These are phyloP conservation scores for Gypsophila paniculata DNA, from an alignment of 179 eudicot species.

Conservation along the genomic window DNA sequence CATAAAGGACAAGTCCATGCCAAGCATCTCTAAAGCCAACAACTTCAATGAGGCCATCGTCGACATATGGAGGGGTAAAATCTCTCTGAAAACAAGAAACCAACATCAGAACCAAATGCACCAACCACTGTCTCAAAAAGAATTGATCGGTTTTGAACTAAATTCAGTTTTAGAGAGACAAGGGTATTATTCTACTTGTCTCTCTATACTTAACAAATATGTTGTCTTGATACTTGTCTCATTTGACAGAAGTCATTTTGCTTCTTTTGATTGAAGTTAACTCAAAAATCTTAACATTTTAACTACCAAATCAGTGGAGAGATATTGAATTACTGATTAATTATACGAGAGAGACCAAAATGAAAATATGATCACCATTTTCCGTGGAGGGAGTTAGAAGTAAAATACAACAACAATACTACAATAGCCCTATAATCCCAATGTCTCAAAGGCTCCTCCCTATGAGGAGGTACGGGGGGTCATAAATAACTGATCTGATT, in stretches of 20 bases:
- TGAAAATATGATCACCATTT: neutral
- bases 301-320: neutral
- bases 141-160: neutral
- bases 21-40: slow-evolving; percentile 97
- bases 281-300: neutral
- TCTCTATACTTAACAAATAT: neutral
- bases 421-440: too few relatives aligned
- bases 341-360: too few relatives aligned
- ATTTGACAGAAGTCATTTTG: neutral
- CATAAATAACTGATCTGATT: too few relatives aligned
- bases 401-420: neutral
- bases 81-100: slow-evolving; percentile 48
- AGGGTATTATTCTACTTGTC: neutral
- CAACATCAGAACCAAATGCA: neutral
- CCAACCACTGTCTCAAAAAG: neutral
- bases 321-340: too few relatives aligned
- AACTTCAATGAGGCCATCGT: slow-evolving; percentile 84
- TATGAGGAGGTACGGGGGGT: too few relatives aligned
- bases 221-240: neutral
- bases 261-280: neutral
- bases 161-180: neutral
- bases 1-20: slow-evolving; percentile 87
- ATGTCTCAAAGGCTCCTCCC: too few relatives aligned
- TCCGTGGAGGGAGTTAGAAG: neutral
- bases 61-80: slow-evolving; percentile 80